Evolutionary conservation across 306 rosid genomes (phyloP).

Genomic region (Citrullus mucosospermus): DNA sequence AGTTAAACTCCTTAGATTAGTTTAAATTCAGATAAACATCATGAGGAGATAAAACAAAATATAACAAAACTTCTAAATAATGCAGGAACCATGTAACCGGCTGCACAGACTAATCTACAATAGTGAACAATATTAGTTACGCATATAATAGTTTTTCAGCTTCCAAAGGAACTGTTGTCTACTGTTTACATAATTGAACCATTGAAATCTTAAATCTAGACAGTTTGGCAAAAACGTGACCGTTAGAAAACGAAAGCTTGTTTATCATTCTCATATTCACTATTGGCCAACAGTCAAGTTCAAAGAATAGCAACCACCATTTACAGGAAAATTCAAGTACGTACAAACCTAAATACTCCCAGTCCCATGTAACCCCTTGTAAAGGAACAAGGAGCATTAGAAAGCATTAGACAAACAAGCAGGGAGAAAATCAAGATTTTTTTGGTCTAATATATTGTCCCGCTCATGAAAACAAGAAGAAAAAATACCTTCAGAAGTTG

Average conservation of each 20-base stretch:
- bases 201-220: neutral
- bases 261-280: neutral
- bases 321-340: neutral
- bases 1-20: no score
- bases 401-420: neutral
- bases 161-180: no score
- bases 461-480: neutral
- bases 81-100: no score
- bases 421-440: neutral
- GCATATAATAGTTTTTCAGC: no score
- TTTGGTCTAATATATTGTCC: neutral
- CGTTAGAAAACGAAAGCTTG: neutral
- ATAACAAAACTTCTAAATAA: no score
- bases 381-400: neutral
- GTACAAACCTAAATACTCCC: neutral
- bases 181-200: no score
- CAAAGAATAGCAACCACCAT: neutral
- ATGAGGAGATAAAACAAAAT: no score
- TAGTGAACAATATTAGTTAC: no score
- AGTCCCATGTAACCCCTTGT: neutral
- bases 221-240: neutral
- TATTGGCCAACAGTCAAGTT: neutral
- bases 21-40: no score
- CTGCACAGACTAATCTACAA: no score
- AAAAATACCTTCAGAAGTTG: slow-evolving; percentile 70